phyloP scores from a whole-genome alignment of 148 eudicot genomes.

The Rhododendron molle region DNA sequence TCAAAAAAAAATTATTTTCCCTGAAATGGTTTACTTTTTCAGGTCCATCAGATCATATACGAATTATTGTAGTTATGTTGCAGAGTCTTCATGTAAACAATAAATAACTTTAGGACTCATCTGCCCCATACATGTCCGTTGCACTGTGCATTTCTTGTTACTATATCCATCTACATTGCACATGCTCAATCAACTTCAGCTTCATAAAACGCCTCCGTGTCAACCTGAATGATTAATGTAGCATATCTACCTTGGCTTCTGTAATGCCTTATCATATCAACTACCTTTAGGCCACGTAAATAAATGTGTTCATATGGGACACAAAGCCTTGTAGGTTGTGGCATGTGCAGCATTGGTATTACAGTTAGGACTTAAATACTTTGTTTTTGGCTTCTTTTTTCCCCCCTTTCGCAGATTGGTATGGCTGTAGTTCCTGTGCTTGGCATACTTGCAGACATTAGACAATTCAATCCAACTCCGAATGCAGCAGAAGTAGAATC shows the following conservation, averaged over 20 bases:
- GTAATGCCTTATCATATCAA: background rate
- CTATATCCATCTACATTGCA: background rate
- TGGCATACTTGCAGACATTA: constrained; percentile 51
- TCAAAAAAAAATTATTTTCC: background rate
- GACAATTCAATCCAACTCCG: constrained; percentile 48
- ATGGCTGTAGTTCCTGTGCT: constrained; percentile 66
- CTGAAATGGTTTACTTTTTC: background rate
- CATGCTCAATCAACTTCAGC: background rate
- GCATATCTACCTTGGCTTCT: background rate
- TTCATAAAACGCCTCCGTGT: background rate
- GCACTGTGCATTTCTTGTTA: background rate
- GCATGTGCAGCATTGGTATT: background rate
- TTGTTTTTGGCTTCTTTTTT: background rate
- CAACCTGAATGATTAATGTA: background rate
- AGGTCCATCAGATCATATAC: background rate
- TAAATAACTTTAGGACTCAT: background rate
- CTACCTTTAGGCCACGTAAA: background rate
- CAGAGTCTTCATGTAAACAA: background rate
- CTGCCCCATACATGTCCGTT: background rate
- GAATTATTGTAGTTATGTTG: background rate
- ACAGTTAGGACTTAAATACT: background rate
- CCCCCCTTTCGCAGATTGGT: constrained; percentile 22
- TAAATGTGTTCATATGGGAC: background rate
- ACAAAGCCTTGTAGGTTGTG: background rate
- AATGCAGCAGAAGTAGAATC: constrained; percentile 71